Base-by-base conservation (phyloP, 768 basidiomycete species). In the Leccinum uliginosum region DNA sequence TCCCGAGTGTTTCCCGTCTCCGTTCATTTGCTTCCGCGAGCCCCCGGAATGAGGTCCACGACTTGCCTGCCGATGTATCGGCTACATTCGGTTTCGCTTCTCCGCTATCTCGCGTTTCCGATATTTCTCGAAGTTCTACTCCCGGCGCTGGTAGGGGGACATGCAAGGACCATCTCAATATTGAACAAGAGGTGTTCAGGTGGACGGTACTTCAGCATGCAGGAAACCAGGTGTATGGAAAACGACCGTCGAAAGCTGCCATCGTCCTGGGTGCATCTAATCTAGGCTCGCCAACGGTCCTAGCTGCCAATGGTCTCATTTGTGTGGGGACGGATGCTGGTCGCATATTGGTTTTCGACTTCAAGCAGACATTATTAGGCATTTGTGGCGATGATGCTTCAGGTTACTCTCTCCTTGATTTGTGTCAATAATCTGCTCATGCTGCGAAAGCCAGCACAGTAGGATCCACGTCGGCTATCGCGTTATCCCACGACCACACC, bases 401-500 rank as follows among this genome's bases (percentile, higher is more conserved):
- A 62, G 83, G 93, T 95, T 71, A 51, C 69, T 67, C 52, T 53
- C 29, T 45, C 23, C 46, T 47, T 56, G 32, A 48, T 59, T 58
- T 19, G 30, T 10, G 50, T 61, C 57, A 26, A 49, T 47, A n/a
- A 65, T 53, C 63, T 61, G 59, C 65, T 69, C 58, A 56, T 57
- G 38, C 30, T 23, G 45, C 57, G 50, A 71, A 71, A 89, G 88
- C 78, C 43, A 84, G 76, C 63, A 71, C 73, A 3, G 73, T 86
- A 10, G 92, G 93, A 19, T 72, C 91, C 14, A 89, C 93, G 8
- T 95, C 91, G n/a, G 89, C 95, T 1, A 72, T 99, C 14, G 87
- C 92, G 0, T 76, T 99, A 47, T 97, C 95, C 9, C 85, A 91
- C 64, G 97, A 99, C 67, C 92, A 93, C 63, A 98, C 95, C 1